Base-by-base conservation (phyloP, 176 grass and related monocot species). In the Saccharum spontaneum region DNA sequence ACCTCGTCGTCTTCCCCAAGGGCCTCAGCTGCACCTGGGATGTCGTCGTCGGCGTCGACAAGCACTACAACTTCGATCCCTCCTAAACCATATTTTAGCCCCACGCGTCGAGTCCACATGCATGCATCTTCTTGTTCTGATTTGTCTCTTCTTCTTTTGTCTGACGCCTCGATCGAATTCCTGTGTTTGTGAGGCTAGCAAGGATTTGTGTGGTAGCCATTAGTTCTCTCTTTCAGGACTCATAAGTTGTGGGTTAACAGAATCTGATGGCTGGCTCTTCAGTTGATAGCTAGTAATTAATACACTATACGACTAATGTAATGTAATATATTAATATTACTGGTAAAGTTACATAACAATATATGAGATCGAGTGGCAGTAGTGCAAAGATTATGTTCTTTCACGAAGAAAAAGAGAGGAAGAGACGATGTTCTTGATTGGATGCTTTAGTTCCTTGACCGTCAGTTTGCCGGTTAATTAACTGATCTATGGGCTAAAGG, bases 1-100 rank as follows among this genome's bases (percentile, higher is more conserved):
- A 94, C 52, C 78, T 94, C 43, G 93, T 94, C 24, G 69, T 92
- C 70, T 90, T 94, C 88, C 90, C 93, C 67, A 86, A 92, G 85
- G 93, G 90, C 41, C 71, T 94, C 36, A 88, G 87, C 78, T 94
- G 90, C 87, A 92, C 87, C 50, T 94, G 93, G 93, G 90, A 92
- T 44, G 87, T 94, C 80, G 79, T 80, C 28, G 93, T 90, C 22
- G 87, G 82, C 60, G 82, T 94, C n/a, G 93, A 94, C 70, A 94
- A 94, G 82, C 87, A 94, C 85, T 94, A 94, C 82, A 92, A 94
- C 75, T 94, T 94, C 74, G 90, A 88, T 33, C 78, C 93, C 4
- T 81, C 93, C 83, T 93, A 72, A 22, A 36, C 10, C 10, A 30
- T 33, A 38, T 13, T 60, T 2, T 22, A 20, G 10, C 16, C 8